These are phyloP conservation scores for Endotrypanum monterogeii DNA, from an alignment of 208 protist species.

Conservation along the genomic window DNA sequence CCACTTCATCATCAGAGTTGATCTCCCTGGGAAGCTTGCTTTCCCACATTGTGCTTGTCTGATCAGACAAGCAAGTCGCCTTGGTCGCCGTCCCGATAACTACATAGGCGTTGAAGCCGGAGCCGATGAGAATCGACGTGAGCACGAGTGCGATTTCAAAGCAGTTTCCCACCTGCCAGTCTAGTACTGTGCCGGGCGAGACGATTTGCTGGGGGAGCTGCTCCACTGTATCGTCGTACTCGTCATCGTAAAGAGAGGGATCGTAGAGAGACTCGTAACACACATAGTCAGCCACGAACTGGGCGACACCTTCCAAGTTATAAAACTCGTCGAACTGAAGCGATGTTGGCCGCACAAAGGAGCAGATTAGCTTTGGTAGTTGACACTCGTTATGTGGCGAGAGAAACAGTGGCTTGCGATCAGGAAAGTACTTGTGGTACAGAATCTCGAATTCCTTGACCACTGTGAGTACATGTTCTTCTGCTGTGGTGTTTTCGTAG, in stretches of 20 bases:
- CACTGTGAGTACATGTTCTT: constrained; percentile 64
- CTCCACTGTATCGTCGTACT: constrained; percentile 42
- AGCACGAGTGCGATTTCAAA: constrained; percentile 87
- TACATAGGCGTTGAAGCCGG: constrained; percentile 92
- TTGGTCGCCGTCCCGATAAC: constrained; percentile 85
- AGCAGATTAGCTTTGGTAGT: constrained; percentile 89
- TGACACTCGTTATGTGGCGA: constrained; percentile 70
- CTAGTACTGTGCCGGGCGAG: constrained; percentile 84
- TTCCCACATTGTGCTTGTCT: constrained; percentile 48
- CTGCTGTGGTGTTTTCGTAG: constrained; percentile 52
- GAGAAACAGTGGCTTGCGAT: constrained; percentile 76
- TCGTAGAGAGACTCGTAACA: constrained; percentile 80
- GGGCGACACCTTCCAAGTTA: constrained; percentile 57
- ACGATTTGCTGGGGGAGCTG: constrained; percentile 72
- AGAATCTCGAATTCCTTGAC: constrained; percentile 64
- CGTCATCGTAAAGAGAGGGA: constrained; percentile 31
- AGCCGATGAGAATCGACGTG: constrained; percentile 79
- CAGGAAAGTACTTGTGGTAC: constrained; percentile 81
- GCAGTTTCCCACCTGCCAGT: constrained; percentile 90
- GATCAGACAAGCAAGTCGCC: constrained; percentile 81
- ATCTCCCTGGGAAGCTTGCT: constrained; percentile 52
- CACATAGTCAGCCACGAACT: constrained; percentile 88
- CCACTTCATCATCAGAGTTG: constrained; percentile 74
- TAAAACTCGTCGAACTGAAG: constrained; percentile 82
- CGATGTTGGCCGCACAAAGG: constrained; percentile 85